Conservation (phyloP, 345 rosid genomes). For the Chamaenerion angustifolium region DNA sequence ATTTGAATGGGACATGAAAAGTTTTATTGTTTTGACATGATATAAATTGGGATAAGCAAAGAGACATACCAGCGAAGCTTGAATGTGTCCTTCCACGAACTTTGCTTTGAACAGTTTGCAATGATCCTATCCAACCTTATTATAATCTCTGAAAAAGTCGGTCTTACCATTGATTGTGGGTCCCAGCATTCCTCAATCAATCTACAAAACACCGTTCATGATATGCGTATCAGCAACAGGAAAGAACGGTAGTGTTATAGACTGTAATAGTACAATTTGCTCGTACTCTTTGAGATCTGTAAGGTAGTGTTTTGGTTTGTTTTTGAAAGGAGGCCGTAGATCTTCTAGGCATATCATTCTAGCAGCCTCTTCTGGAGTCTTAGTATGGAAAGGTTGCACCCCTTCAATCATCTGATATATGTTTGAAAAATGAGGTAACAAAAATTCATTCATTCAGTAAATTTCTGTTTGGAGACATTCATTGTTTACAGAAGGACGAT, state of each 20-base stretch:
- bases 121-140: slow-evolving; percentile 63
- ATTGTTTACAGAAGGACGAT: too few relatives aligned
- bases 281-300: slow-evolving; percentile 70
- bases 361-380: slow-evolving; percentile 49
- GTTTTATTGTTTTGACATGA: too few relatives aligned
- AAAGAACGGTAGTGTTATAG: neutral
- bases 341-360: slow-evolving; percentile 55
- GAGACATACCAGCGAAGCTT: slow-evolving; percentile 83
- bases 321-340: slow-evolving; percentile 55
- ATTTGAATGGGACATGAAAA: too few relatives aligned
- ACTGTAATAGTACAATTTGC: neutral
- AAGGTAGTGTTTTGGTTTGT: slow-evolving; percentile 54
- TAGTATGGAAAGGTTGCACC: slow-evolving; percentile 60
- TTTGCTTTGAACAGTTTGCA: slow-evolving; percentile 61
- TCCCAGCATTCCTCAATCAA: slow-evolving; percentile 92
- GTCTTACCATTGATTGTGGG: slow-evolving; percentile 42
- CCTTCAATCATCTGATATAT: slow-evolving; percentile 69
- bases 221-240: neutral
- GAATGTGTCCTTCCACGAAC: slow-evolving; percentile 94
- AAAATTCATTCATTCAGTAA: neutral
- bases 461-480: too few relatives aligned
- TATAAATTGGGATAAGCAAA: too few relatives aligned
- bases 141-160: slow-evolving; percentile 69
- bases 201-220: slow-evolving; percentile 17
- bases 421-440: slow-evolving; percentile 10